These are phyloP conservation scores for Annulohypoxylon truncatum DNA, from an alignment of 2,329 filamentous ascomycete species.

Conservation along the genomic window DNA sequence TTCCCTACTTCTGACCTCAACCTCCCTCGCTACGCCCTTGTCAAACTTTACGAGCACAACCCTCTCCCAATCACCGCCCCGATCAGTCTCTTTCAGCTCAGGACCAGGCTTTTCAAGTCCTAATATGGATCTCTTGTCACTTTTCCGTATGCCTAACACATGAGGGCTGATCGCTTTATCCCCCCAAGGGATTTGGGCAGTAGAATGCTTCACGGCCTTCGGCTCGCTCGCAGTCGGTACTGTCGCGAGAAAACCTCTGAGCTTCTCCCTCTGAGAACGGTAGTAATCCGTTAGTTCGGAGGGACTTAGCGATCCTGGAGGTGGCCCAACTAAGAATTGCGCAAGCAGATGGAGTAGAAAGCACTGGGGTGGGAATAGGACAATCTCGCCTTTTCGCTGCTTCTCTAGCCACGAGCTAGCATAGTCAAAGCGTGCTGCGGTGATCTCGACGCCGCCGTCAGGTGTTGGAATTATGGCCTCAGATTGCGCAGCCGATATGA, in stretches of 20 bases:
- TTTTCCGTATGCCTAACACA: conserved; percentile 57
- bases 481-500: conserved; percentile 54
- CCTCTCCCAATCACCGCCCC: conserved; percentile 68
- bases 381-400: conserved; percentile 73
- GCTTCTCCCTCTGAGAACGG: conserved; percentile 60
- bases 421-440: conserved; percentile 81
- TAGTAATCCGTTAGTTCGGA: conserved; percentile 51
- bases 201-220: conserved; percentile 54
- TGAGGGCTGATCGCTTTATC: conserved; percentile 72
- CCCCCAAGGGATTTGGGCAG: conserved; percentile 63
- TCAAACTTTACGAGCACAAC: conserved; percentile 68
- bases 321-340: conserved; percentile 59
- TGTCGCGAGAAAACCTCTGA: conserved; percentile 65
- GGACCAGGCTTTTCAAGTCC: conserved; percentile 68
- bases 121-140: conserved; percentile 63
- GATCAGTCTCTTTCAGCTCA: conserved; percentile 61
- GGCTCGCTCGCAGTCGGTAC: conserved; percentile 57
- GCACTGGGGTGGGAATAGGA: conserved; percentile 91
- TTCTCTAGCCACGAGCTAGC: conserved; percentile 75
- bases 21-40: conserved; percentile 62
- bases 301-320: conserved; percentile 41
- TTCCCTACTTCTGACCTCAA: conserved; percentile 63
- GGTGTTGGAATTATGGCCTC: conserved; percentile 75
- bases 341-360: conserved; percentile 74
- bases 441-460: conserved; percentile 74